A percentile compares a stretch with the other conserved stretches of the same genome.
Conservation (phyloP, 768 basidiomycete genomes). For the Kwoniella bestiolae region DNA sequence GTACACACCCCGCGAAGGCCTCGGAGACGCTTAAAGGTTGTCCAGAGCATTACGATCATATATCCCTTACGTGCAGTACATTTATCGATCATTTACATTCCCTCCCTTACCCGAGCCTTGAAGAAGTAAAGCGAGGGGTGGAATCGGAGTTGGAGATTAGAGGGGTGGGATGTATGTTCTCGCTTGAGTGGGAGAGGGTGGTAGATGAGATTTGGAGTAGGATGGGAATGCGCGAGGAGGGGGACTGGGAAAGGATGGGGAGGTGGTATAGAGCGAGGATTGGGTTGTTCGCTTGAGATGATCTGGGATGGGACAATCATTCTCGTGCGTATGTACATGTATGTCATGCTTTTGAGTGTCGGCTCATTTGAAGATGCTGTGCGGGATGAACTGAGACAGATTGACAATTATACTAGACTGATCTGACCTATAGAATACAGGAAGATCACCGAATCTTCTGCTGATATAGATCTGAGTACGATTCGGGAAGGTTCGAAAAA, state of each 20-base stretch:
- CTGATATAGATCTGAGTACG: too few species aligned
- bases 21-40: neutral
- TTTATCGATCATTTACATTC: constrained; percentile 7
- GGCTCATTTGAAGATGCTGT: too few species aligned
- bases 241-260: constrained; percentile 5
- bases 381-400: too few species aligned
- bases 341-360: too few species aligned
- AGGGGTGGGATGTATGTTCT: constrained; percentile 9
- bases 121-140: neutral
- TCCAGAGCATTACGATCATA: constrained; percentile 7
- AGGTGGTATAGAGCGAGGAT: constrained; percentile 8
- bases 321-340: too few species aligned
- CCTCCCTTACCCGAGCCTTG: neutral
- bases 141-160: neutral
- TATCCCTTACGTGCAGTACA: neutral
- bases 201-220: constrained; percentile 11
- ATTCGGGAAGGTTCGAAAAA: too few species aligned
- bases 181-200: constrained; percentile 3
- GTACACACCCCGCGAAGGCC: neutral
- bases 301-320: neutral
- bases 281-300: neutral
- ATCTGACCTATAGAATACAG: too few species aligned
- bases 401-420: too few species aligned
- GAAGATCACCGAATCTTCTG: too few species aligned
- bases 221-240: neutral